Percentiles rank a stretch among this genome's conserved stretches.
These are phyloP conservation scores for Hypoxylon rickii DNA, from an alignment of 495 filamentous ascomycete species.

Conservation along the genomic window DNA sequence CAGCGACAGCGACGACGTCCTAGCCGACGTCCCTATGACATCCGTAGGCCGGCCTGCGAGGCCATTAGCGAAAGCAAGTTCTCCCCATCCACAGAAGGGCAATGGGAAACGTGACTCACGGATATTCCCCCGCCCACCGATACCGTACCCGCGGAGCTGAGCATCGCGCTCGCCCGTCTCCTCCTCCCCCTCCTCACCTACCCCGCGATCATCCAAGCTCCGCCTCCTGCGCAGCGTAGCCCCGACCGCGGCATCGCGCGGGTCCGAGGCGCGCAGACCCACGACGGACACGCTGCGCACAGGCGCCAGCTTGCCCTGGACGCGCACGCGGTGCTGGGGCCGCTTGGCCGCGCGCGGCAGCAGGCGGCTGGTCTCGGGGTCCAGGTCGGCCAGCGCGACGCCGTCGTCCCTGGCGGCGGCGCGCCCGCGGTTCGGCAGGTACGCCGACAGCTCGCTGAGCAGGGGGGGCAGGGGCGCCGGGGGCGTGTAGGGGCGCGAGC, in stretches of 20 bases:
- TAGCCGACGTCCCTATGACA: conserved; percentile 28
- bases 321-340: conserved; percentile 37
- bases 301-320: conserved; percentile 43
- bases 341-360: conserved; percentile 25
- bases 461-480: conserved; percentile 44
- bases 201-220: conserved; percentile 16
- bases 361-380: conserved; percentile 50
- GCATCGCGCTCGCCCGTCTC: conserved; percentile 34
- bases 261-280: too few species aligned
- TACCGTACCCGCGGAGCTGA: conserved; percentile 46
- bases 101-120: conserved; percentile 33
- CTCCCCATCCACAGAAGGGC: too few species aligned
- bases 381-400: conserved; percentile 48
- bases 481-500: conserved; percentile 43
- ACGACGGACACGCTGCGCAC: conserved; percentile 41
- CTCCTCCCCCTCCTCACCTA: not conserved
- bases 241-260: conserved; percentile 27
- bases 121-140: conserved; percentile 47
- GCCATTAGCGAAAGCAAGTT: too few species aligned
- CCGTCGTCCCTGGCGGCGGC: conserved; percentile 14
- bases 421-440: conserved; percentile 54
- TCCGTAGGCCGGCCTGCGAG: conserved; percentile 35
- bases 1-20: conserved; percentile 15
- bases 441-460: conserved; percentile 49
- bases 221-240: conserved; percentile 4